Base-by-base conservation (phyloP, 169 alveolate species). In the Perkinsus chesapeaki region DNA sequence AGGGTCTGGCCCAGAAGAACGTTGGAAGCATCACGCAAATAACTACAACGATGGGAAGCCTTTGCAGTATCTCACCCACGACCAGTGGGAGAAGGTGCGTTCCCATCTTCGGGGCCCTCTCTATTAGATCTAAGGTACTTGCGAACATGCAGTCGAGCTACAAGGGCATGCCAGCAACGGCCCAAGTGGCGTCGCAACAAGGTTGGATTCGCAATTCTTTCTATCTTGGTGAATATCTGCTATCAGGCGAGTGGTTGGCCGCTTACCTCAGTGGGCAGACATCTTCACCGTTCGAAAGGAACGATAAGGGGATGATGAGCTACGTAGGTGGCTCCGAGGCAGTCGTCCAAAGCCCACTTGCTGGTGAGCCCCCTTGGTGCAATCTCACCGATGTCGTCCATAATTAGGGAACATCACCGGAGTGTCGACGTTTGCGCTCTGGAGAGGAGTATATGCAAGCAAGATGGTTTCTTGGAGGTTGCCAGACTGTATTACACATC, bases 131-230 rank as follows among this genome's bases (percentile, higher is more conserved):
- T 16, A 43, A 60, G 82, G 82, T 60, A 27, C 82, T 60, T 23
- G 82, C 82, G 82, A 60, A 60, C 82, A 60, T 60, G 82, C 82
- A 60, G 82, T 60, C 82, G 82, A 60, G 82, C 31, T 60, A 60
- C 31, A 60, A 60, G 82, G 82, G 37, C 7, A 60, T 60, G 82
- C 82, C 82, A 60, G 82, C 82, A 60, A 60, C 82, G 23, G 82
- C 82, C 36, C 82, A 60, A 34, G 82, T 60, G 12, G 82, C 82
- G 12, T 60, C 82, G 0, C 82, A 60, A 60, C 82, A 60, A 60
- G 82, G 82, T 47, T 34, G 27, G 27, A 0, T 0, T 16, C 31
- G 36, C 27, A 20, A 7, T 20, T 3, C 23, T 1, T 16, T 0
- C 82, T 27, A 1, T 60, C 37, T 16, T 60, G 82, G 12, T 1